A percentile compares a stretch with the other conserved stretches of the same genome.
phyloP scores from a whole-genome alignment of 305 asterid genomes.

The Solanum aculeatissimum region DNA sequence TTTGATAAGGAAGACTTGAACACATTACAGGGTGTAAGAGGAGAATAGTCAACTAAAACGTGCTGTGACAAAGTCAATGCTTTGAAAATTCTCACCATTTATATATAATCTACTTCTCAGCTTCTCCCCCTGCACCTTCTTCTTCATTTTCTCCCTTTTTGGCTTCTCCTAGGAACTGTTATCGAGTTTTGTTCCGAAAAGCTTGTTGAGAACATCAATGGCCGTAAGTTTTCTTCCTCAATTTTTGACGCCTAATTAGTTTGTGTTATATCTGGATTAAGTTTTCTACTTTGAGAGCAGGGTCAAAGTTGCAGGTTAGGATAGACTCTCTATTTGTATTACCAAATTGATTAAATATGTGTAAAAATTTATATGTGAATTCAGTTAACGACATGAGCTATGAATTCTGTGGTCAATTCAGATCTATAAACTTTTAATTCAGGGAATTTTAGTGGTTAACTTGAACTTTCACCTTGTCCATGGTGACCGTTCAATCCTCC shows the following conservation, averaged over 20 bases:
- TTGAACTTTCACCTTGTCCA: not conserved
- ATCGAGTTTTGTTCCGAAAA: not conserved
- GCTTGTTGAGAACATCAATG: slow-evolving; percentile 4
- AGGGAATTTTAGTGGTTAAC: rapidly evolving
- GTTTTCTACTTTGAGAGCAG: not conserved
- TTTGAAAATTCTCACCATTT: not conserved
- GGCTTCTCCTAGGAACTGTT: not conserved
- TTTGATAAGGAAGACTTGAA: not conserved
- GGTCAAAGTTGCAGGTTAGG: not conserved
- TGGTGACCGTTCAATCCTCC: not conserved
- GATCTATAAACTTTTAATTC: not conserved
- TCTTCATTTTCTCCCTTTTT: not conserved
- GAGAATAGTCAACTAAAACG: slow-evolving; percentile 11
- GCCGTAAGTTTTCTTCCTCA: slow-evolving; percentile 10
- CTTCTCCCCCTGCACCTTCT: not conserved
- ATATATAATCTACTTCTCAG: not conserved
- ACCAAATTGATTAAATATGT: not conserved
- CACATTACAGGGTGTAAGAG: not conserved
- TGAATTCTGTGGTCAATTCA: not conserved
- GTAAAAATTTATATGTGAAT: not conserved
- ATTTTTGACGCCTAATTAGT: not conserved
- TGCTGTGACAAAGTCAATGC: slow-evolving; percentile 7
- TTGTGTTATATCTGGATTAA: not conserved
- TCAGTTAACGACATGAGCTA: not conserved
- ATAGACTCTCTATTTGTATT: not conserved